A percentile compares a stretch with the other conserved stretches of the same genome.
These are phyloP conservation scores for Verticillium isaacii DNA, from an alignment of 2,329 filamentous ascomycete species.

Conservation along the genomic window DNA sequence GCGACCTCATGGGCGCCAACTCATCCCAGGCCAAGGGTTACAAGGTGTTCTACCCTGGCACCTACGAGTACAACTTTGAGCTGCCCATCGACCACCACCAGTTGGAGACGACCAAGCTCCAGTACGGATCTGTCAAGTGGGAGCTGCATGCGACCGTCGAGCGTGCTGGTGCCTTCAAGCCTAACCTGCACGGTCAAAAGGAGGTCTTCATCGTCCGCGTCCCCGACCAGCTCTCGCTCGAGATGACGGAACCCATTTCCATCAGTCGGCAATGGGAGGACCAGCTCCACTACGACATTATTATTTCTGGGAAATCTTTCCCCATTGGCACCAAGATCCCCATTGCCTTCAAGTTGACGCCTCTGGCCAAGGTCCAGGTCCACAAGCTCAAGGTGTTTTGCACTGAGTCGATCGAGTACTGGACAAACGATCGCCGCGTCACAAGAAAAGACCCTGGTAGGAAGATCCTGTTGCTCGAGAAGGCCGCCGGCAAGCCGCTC, in stretches of 20 bases:
- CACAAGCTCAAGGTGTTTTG: slow-evolving; percentile 90
- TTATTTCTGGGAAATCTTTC: slow-evolving; percentile 94
- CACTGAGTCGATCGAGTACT: slow-evolving; percentile 88
- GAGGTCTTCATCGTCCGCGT: slow-evolving; percentile 82
- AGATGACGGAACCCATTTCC: slow-evolving; percentile 89
- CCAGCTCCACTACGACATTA: slow-evolving; percentile 90
- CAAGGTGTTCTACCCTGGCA: slow-evolving; percentile 75
- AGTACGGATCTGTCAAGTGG: slow-evolving; percentile 83
- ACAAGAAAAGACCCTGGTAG: slow-evolving; percentile 79
- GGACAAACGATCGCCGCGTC: slow-evolving; percentile 78
- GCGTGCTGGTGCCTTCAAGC: slow-evolving; percentile 82
- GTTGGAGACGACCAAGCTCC: slow-evolving; percentile 82
- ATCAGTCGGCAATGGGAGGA: slow-evolving; percentile 94
- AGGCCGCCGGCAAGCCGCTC: slow-evolving; percentile 73
- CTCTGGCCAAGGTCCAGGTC: slow-evolving; percentile 86
- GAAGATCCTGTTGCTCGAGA: slow-evolving; percentile 85
- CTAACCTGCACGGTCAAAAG: slow-evolving; percentile 76
- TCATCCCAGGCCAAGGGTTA: slow-evolving; percentile 64
- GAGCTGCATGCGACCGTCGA: slow-evolving; percentile 82
- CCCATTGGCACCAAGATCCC: slow-evolving; percentile 83
- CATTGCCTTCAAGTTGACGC: slow-evolving; percentile 90
- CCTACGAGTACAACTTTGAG: slow-evolving; percentile 70
- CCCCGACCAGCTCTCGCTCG: slow-evolving; percentile 80
- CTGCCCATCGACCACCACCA: slow-evolving; percentile 84
- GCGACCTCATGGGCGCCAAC: slow-evolving; percentile 62